Conservation (phyloP, 108 stramenopile species). For the Conticribra weissflogii region DNA sequence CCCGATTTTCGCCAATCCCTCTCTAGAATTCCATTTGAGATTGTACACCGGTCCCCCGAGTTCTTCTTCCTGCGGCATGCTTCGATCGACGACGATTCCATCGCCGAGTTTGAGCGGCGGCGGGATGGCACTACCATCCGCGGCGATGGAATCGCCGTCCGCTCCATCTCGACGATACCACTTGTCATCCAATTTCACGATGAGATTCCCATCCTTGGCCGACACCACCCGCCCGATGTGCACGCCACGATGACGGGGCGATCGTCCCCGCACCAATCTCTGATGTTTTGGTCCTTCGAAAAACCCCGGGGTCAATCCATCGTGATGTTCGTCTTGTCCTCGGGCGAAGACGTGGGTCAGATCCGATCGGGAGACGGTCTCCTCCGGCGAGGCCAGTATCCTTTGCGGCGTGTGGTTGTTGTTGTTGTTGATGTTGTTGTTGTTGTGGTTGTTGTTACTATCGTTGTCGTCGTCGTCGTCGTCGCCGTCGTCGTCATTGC, state of each 20-base stretch:
- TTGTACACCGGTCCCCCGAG: slow-evolving; percentile 63
- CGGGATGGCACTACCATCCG: neutral
- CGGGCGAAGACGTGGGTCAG: slow-evolving; percentile 74
- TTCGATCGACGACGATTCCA: slow-evolving; percentile 81
- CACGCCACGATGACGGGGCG: slow-evolving; percentile 75
- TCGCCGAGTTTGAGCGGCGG: slow-evolving; percentile 64
- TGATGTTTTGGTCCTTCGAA: slow-evolving; percentile 78
- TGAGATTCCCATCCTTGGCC: slow-evolving; percentile 41
- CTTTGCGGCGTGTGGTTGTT: too few species aligned
- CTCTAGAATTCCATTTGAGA: slow-evolving; percentile 22
- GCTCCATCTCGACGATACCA: neutral
- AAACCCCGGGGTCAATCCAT: slow-evolving; percentile 78
- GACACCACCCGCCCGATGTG: slow-evolving; percentile 64
- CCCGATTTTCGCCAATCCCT: slow-evolving; percentile 32
- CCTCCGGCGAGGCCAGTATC: slow-evolving; percentile 39
- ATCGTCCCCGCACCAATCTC: slow-evolving; percentile 64
- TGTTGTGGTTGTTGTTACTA: too few species aligned
- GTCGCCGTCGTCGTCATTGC: too few species aligned
- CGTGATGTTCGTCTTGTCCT: slow-evolving; percentile 70
- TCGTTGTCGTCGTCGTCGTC: too few species aligned
- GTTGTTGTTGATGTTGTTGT: too few species aligned
- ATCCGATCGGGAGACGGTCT: slow-evolving; percentile 55
- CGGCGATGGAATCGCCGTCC: neutral
- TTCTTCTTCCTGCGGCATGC: slow-evolving; percentile 69
- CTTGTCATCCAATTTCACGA: slow-evolving; percentile 40